Evolutionary conservation across 768 basidiomycete species (phyloP).

Genomic region (Leucocoprinus birnbaumii): DNA sequence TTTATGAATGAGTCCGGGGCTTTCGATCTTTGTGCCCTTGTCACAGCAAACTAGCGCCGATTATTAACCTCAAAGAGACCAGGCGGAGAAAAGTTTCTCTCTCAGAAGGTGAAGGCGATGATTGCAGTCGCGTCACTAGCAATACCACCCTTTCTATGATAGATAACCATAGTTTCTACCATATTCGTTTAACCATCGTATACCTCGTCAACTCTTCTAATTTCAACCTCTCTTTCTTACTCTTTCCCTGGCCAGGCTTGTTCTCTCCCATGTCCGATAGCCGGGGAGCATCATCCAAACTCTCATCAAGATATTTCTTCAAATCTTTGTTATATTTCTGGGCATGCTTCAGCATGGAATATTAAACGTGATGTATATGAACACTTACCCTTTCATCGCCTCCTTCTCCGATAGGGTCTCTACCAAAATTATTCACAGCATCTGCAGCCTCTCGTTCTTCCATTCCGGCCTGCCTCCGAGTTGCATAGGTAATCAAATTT

Average conservation of each 20-base stretch:
- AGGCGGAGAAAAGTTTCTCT: too few relatives aligned
- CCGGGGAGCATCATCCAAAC: conserved; percentile 62
- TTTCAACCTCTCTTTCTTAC: conserved; percentile 61
- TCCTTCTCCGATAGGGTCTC: conserved; percentile 90
- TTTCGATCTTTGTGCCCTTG: too few relatives aligned
- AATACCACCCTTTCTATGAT: not conserved
- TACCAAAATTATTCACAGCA: conserved; percentile 79
- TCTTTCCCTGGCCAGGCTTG: conserved; percentile 29
- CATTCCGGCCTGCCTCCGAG: conserved; percentile 70
- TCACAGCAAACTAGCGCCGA: too few relatives aligned
- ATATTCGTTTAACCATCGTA: conserved; percentile 96
- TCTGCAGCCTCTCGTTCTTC: conserved; percentile 75
- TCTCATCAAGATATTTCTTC: conserved; percentile 65
- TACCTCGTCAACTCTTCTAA: conserved; percentile 90
- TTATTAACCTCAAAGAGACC: too few relatives aligned
- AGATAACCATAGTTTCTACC: conserved; percentile 35
- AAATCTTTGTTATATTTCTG: conserved; percentile 84
- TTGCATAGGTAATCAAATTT: conserved; percentile 82
- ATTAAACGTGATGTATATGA: not conserved
- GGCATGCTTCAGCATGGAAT: conserved; percentile 4
- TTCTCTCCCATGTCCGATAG: conserved; percentile 76
- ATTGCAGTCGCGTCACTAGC: too few relatives aligned
- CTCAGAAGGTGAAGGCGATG: too few relatives aligned
- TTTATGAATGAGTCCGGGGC: too few relatives aligned
- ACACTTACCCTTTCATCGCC: conserved; percentile 75